Base-by-base conservation (phyloP, 257 asterid species). In the Craterostigma plantagineum region DNA sequence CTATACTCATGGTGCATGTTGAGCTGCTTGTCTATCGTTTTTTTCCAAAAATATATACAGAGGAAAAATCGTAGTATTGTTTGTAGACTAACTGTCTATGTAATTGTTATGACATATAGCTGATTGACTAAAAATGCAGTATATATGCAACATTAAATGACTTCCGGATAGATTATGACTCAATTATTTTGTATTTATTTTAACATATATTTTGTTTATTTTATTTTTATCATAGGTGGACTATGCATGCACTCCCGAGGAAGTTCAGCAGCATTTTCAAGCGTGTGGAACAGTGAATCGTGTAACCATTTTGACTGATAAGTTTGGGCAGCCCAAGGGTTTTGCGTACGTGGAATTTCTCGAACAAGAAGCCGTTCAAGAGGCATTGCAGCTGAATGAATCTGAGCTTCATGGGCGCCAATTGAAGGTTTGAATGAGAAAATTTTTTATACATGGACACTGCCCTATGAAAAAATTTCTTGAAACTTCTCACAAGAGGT, bases 241-340 rank as follows among this genome's bases (percentile, higher is more conserved):
- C 54, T 81, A 86, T 68, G 92, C 96, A 23, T 86, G 96, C 66
- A 85, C 96, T 7, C 96, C 96, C 0, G 94, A 85, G 72, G 96
- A 85, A 65, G 96, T 85, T 52, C 96, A 85, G 68, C 96, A 85
- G 67, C 96, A 85, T 60, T 85, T 85, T 64, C 92, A 85, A 60
- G 37, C 94, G 14, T 81, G 96, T 69, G 96, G 96, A 45, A 85
- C 96, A 0, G 94, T 86, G 14, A 86, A 86, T 40, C 81, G 97
- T 23, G 97, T 86, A 45, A 86, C 97, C 33, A 86, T 86, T 60
- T 66, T 86, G 64, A 78, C 93, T 13, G 97, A 86, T 62, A 86
- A 86, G 63, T 86, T 81, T 60, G 97, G 97, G 51, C 97, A 86
- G 75, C 94, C 97, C 33, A 86, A 86, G 63, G 97, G 97, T 43